phyloP scores from a whole-genome alignment of 805 yeast genomes.

The Candida mattraensis region DNA sequence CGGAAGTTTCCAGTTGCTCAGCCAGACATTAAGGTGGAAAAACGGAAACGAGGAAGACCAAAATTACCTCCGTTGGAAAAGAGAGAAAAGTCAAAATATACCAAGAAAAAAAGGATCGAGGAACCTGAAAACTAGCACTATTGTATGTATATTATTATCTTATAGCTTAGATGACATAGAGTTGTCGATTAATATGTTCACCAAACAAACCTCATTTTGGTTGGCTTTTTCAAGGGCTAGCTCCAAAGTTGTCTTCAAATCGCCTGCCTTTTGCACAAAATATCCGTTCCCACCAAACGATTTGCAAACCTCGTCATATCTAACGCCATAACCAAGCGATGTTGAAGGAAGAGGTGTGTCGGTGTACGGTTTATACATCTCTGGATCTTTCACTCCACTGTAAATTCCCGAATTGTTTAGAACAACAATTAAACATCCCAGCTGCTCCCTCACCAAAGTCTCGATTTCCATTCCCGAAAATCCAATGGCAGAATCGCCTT shows the following conservation, averaged over 20 bases:
- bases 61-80: constrained; percentile 29
- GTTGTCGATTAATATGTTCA: constrained; percentile 59
- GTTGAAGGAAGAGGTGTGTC: constrained; percentile 51
- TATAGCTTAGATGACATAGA: constrained; percentile 69
- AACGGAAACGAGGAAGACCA: constrained; percentile 32
- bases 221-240: constrained; percentile 35
- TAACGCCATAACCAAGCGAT: constrained; percentile 53
- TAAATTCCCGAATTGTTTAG: constrained; percentile 76
- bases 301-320: constrained; percentile 55
- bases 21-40: constrained; percentile 9
- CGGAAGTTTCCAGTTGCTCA: constrained; percentile 19
- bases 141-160: constrained; percentile 41
- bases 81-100: constrained; percentile 27
- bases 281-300: constrained; percentile 60
- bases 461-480: constrained; percentile 74
- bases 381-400: constrained; percentile 50
- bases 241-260: constrained; percentile 37
- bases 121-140: too few species aligned
- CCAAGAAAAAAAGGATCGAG: constrained; percentile 20
- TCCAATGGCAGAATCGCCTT: constrained; percentile 80
- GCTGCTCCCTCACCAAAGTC: constrained; percentile 54
- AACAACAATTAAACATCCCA: constrained; percentile 59
- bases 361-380: constrained; percentile 16
- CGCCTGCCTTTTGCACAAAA: constrained; percentile 41
- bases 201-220: constrained; percentile 41